These are phyloP conservation scores for Fusarium circinatum DNA, from an alignment of 2,329 filamentous ascomycete species.

Conservation along the genomic window DNA sequence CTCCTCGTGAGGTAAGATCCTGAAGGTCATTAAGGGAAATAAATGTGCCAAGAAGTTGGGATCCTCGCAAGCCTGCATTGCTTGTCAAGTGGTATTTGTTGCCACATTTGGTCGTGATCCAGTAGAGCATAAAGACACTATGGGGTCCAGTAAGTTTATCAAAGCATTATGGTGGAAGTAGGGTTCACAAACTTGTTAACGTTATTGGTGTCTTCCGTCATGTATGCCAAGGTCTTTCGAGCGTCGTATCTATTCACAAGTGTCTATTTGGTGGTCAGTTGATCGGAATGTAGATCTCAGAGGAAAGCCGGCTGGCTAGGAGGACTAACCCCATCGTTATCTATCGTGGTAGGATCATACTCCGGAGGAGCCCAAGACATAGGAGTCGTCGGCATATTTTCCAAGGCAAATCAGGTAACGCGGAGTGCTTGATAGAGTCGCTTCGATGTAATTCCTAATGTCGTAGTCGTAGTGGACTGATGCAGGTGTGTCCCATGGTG, in stretches of 20 bases:
- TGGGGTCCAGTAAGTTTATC: neutral
- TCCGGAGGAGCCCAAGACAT: neutral
- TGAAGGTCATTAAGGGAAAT: neutral
- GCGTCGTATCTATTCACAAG: neutral
- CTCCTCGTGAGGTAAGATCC: neutral
- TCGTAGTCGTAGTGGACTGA: neutral
- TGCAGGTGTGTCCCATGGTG: neutral
- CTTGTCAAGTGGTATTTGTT: neutral
- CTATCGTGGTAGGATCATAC: neutral
- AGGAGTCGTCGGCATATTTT: neutral
- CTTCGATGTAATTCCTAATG: neutral
- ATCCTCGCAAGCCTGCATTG: neutral
- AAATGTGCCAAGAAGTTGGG: neutral
- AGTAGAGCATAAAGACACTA: neutral
- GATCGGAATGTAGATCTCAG: neutral
- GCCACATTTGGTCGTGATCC: neutral
- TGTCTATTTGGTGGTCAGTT: neutral
- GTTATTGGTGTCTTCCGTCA: neutral
- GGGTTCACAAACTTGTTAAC: neutral
- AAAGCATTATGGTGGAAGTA: neutral
- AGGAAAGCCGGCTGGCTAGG: rapidly evolving
- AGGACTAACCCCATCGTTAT: neutral
- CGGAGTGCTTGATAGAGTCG: neutral
- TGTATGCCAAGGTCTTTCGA: neutral
- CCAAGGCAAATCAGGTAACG: rapidly evolving